Evolutionary conservation across 129 eudicot species (phyloP).

Genomic region (Dittrichia graveolens): DNA sequence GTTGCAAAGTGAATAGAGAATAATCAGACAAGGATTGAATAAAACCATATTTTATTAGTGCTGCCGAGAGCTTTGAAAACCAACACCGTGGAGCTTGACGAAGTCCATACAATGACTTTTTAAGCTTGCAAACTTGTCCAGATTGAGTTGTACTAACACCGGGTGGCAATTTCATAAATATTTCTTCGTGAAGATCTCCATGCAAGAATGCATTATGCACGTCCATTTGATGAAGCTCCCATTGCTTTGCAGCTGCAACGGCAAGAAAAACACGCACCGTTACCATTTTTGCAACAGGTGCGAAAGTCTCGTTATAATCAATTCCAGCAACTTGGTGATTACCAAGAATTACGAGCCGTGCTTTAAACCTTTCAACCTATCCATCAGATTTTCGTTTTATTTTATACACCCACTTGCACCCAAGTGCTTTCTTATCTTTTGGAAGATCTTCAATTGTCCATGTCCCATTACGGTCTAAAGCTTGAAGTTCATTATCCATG

Average conservation of each 20-base stretch:
- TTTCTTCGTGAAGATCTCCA: slow-evolving; percentile 1
- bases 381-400: slow-evolving; percentile 3
- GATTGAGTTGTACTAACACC: neutral
- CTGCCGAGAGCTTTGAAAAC: neutral
- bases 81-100: slow-evolving; percentile 26
- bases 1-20: neutral
- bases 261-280: neutral
- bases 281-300: slow-evolving; percentile 1
- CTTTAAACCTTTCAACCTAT: neutral
- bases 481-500: slow-evolving; percentile 2
- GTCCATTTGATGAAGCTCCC: slow-evolving; percentile 25
- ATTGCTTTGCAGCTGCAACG: neutral
- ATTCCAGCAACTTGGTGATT: slow-evolving; percentile 8
- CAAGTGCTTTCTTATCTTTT: neutral
- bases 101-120: slow-evolving; percentile 20
- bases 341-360: slow-evolving; percentile 5
- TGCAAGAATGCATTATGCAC: slow-evolving; percentile 12
- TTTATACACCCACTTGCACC: slow-evolving; percentile 17
- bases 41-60: slow-evolving; percentile 18
- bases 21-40: slow-evolving; percentile 10
- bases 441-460: slow-evolving; percentile 3
- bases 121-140: slow-evolving; percentile 10
- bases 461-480: neutral
- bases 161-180: neutral
- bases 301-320: slow-evolving; percentile 1